These are phyloP conservation scores for Lophium mytilinum DNA, from an alignment of 495 filamentous ascomycete genomes.

Conservation along the genomic window DNA sequence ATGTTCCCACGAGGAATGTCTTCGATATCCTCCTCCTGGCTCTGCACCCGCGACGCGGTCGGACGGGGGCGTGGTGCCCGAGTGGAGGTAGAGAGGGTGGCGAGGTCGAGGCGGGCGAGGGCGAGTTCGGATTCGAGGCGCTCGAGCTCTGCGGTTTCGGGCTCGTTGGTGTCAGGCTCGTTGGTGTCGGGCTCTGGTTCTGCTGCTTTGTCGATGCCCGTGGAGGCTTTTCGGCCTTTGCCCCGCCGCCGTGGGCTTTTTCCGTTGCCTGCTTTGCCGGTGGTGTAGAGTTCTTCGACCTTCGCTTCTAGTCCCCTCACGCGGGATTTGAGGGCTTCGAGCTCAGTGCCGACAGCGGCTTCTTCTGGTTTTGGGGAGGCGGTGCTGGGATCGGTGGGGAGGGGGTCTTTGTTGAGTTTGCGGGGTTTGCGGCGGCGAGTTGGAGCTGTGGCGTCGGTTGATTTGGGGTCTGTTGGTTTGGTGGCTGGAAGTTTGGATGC, in stretches of 20 bases:
- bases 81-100: not conserved
- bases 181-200: not conserved
- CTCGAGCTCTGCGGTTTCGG: not conserved
- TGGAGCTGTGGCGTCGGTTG: conserved; percentile 1
- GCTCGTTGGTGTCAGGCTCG: not conserved
- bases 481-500: not conserved
- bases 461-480: not conserved
- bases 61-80: not conserved
- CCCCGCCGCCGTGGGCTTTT: conserved; percentile 13
- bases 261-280: not conserved
- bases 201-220: not conserved
- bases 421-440: conserved; percentile 14
- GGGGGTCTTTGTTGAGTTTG: conserved; percentile 18
- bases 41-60: not conserved
- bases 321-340: conserved; percentile 23
- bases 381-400: not conserved
- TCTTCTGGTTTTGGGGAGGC: not conserved
- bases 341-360: not conserved
- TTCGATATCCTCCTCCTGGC: conserved; percentile 14
- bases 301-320: conserved; percentile 22
- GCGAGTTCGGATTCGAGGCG: not conserved
- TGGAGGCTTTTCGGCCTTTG: conserved; percentile 11
- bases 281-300: conserved; percentile 22
- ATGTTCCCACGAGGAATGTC: conserved; percentile 9
- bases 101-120: not conserved